Evolutionary conservation across 2,329 filamentous ascomycete species (phyloP), one percentile per base, ranked within the genome.

Genomic region (Fusarium nematophilum): DNA sequence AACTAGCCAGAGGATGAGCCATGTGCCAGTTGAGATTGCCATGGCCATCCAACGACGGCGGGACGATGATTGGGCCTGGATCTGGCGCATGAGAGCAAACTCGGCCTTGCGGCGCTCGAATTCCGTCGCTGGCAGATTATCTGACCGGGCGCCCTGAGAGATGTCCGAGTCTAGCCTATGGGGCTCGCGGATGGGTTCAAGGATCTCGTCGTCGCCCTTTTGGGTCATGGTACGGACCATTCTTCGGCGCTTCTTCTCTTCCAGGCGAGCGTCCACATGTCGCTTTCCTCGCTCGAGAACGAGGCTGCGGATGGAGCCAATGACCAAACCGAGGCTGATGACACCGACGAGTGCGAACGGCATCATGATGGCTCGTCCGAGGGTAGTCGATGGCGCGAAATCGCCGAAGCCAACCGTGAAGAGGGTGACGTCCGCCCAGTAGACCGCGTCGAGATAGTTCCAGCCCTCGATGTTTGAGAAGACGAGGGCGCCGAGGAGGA

Each of bases 341-440:
- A 95, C 89, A 3, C 93, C 93, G 6, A 93, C 81, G 1, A 96
- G 85, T 0, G 93, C 89, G 65, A 91, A 97, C 0, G 93, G 93
- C 46, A 97, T 89, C 25, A 97, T 79, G 3, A 97, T 79, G 1
- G 87, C 90, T 33, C 89, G 83, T 1, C 86, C 87, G 0, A 90
- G 75, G 13, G 83, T 73, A 0, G 81, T 85, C 1, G 62, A 33
- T 2, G 82, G 74, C 9, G 76, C 70, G 18, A 79, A 77, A 58
- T 89, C 85, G n/a, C 86, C 86, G 36, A 87, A 86, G 0, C 86
- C 86, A 27, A 89, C 80, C 1, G 86, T 89, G 67, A 89, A 86
- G 3, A 89, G 77, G 1, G 86, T 89, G 23, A 92, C 86, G 66
- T 93, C 88, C 44, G 89, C 90, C 84, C 91, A 93, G 71, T 93